Conservation (phyloP, 169 alveolate species). For the Prorocentrum cordatum region DNA sequence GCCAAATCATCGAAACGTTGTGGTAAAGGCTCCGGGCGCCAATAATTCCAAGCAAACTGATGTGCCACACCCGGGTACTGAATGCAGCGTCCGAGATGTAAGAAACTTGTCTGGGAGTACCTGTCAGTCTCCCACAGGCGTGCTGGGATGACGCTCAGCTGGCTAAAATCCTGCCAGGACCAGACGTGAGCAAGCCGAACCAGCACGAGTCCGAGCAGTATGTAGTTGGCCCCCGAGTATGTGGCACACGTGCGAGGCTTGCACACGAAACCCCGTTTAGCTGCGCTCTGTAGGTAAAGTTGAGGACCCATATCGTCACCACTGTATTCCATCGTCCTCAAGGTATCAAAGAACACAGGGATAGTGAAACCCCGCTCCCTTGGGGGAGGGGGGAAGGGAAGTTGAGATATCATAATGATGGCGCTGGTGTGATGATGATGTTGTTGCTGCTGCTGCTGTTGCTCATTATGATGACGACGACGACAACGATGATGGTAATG, state of each 20-base stretch:
- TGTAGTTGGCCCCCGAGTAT: slow-evolving; percentile 49
- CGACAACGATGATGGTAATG: too few species aligned
- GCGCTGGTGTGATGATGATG: too few species aligned
- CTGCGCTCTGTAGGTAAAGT: slow-evolving; percentile 11
- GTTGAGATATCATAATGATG: too few species aligned
- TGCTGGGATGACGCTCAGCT: not conserved
- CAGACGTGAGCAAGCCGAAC: not conserved
- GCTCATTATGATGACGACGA: too few species aligned
- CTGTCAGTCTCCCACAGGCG: not conserved
- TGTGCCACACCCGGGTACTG: slow-evolving; percentile 43
- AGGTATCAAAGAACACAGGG: too few species aligned
- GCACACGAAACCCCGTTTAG: not conserved
- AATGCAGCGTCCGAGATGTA: not conserved
- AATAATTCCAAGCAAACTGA: slow-evolving; percentile 12
- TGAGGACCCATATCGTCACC: slow-evolving; percentile 34
- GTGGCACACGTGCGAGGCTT: not conserved
- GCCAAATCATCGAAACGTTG: not conserved
- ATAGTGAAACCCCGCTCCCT: too few species aligned
- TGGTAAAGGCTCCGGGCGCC: not conserved
- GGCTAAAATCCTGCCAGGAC: slow-evolving; percentile 44
- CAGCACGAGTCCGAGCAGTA: slow-evolving; percentile 11
- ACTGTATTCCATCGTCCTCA: too few species aligned
- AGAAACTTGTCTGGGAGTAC: slow-evolving; percentile 30
- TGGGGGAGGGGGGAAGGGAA: too few species aligned
- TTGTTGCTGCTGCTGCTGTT: too few species aligned